A percentile compares a stretch with the other conserved stretches of the same genome.
phyloP scores from a whole-genome alignment of 2,329 filamentous ascomycete species.

The Massarina eburnea region DNA sequence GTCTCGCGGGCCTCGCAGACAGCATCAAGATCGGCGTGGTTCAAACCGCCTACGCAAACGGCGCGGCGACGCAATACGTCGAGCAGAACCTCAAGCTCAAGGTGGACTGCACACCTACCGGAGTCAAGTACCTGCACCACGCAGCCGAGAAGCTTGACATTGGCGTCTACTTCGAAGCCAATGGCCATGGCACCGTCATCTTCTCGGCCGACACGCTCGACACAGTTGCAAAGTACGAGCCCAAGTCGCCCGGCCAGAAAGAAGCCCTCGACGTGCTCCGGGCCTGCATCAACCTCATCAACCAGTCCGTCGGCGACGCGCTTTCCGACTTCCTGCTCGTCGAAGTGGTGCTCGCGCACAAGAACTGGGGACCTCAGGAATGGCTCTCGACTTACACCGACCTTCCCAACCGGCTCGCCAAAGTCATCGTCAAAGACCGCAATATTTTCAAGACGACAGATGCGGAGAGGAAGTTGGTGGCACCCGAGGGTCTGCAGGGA shows the following conservation, averaged over 20 bases:
- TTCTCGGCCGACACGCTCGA: slow-evolving; percentile 85
- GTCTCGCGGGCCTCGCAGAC: slow-evolving; percentile 74
- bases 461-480: slow-evolving; percentile 83
- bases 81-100: slow-evolving; percentile 84
- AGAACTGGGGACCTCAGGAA: slow-evolving; percentile 84
- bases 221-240: slow-evolving; percentile 75
- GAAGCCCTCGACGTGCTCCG: slow-evolving; percentile 82
- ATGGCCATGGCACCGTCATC: slow-evolving; percentile 94
- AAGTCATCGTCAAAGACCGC: slow-evolving; percentile 85
- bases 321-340: slow-evolving; percentile 95
- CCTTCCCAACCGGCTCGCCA: slow-evolving; percentile 91
- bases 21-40: slow-evolving; percentile 91
- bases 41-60: slow-evolving; percentile 97
- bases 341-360: slow-evolving; percentile 94
- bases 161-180: slow-evolving; percentile 98
- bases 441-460: slow-evolving; percentile 89
- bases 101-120: slow-evolving; percentile 89
- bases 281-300: slow-evolving; percentile 87
- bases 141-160: slow-evolving; percentile 94
- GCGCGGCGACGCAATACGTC: slow-evolving; percentile 89
- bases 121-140: slow-evolving; percentile 96
- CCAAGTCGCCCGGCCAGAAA: slow-evolving; percentile 88
- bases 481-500: slow-evolving; percentile 75
- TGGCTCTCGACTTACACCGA: slow-evolving; percentile 94
- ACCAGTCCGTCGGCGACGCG: slow-evolving; percentile 96